Conservation (phyloP, 345 rosid genomes). For the Brassica incana region DNA sequence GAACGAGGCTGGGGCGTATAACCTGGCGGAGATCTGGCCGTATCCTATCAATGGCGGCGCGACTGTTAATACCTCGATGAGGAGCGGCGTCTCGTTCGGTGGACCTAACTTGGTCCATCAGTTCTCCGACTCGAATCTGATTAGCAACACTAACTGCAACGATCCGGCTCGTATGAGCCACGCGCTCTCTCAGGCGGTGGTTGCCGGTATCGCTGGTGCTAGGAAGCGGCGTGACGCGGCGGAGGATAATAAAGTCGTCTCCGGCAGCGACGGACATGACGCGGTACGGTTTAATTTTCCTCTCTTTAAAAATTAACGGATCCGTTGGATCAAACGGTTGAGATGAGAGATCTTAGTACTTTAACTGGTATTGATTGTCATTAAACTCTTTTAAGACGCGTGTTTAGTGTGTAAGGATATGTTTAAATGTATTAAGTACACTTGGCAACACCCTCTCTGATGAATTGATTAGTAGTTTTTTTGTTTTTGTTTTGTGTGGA, state of each 20-base stretch:
- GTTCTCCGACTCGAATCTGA: conserved; percentile 43
- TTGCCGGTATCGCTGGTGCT: conserved; percentile 28
- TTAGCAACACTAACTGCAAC: conserved; percentile 4
- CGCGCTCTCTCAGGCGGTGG: conserved; percentile 34
- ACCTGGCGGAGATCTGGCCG: conserved; percentile 79
- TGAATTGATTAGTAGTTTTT: background rate
- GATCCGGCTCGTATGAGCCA: conserved; percentile 50
- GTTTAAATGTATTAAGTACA: background rate
- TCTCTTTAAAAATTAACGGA: background rate
- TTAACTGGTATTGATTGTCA: background rate
- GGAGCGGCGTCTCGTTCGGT: conserved; percentile 34
- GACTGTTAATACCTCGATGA: conserved; percentile 35
- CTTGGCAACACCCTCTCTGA: background rate
- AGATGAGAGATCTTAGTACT: background rate
- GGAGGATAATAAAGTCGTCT: conserved; percentile 39
- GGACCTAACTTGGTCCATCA: conserved; percentile 43
- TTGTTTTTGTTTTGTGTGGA: conserved; percentile 14
- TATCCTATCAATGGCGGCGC: conserved; percentile 49
- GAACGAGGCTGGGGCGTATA: conserved; percentile 49
- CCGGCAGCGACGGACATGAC: conserved; percentile 50
- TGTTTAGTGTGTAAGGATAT: background rate
- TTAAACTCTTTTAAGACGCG: background rate
- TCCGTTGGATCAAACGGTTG: conserved; percentile 5
- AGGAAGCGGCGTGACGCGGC: conserved; percentile 57
- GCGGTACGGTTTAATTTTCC: conserved; percentile 42